Evolutionary conservation across 768 basidiomycete species (phyloP), one percentile per base, ranked within the genome.

Genomic region (Tricholoma hemisulphureum): DNA sequence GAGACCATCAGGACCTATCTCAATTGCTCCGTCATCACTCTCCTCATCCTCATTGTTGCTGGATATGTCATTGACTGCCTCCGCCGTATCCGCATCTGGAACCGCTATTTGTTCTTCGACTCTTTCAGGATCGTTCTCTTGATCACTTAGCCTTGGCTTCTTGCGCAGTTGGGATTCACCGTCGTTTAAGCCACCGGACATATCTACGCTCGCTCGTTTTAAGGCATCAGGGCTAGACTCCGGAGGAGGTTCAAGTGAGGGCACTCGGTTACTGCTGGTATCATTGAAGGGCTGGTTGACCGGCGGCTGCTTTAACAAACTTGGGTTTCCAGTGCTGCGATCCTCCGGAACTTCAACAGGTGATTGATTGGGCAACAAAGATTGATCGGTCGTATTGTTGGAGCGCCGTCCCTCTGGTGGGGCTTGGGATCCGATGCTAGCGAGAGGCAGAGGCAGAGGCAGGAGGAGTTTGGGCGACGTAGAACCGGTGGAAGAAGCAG

Each of bases 1-100:
- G 16, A 77, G 65, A 21, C 79, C 80, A 60, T 80, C 78, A 4
- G 73, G 70, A 13, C 73, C 80, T 41, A 80, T 41, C 51, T 74
- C 73, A 18, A 75, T 65, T 14, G 67, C 69, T 11, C 70, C 74
- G 7, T 75, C 75, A 14, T 71, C 71, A 28, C 71, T 71, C 2
- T 72, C 73, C 4, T 71, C 74, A 6, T 73, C 69, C 7, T 68
- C 69, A 2, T 67, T 69, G 11, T 50, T 56, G 14, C 9, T 63
- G 41, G 56, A 51, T 58, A 26, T 55, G 43, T 16, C n/a, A 20
- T 13, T 41, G 18, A 10, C 26, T n/a, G n/a, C n/a, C n/a, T n/a
- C n/a, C 11, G 41, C 53, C 23, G 23, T 2, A 24, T 11, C 23
- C n/a, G 21, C 13, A 29, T n/a, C 24, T 7, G 26, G 10, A 29